Base-by-base conservation (phyloP, 495 filamentous ascomycete genomes). In the Annulohypoxylon moriforme region DNA sequence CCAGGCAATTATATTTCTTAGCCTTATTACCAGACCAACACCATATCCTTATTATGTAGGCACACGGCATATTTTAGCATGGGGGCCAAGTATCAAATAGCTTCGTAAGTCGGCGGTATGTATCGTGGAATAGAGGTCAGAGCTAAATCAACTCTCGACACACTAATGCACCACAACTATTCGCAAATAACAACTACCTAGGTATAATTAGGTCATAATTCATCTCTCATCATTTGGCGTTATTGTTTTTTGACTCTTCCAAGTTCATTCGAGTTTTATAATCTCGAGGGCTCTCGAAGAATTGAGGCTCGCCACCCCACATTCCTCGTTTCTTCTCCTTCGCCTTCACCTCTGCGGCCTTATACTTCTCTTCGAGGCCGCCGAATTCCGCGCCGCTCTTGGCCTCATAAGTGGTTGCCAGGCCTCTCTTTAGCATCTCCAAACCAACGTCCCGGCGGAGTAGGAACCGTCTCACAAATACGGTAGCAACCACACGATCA, bases 341-440 rank as follows among this genome's bases (percentile, higher is more conserved):
- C 2, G 96, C 94, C 81, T 81, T 80, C 76, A 76, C 85, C 81
- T 98, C 94, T 1, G 90, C 90, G 18, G 80, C 81, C 67, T 89
- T 83, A 78, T 97, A 98, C 61, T 84, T 83, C 60, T 82, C 81
- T 67, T 89, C 86, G 60, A 85, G 77, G 3, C 88, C 87, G 3
- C 96, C 96, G 82, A 96, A 99, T 78, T 98, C 96, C 1, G 89
- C 89, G 7, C 94, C 94, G 9, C 81, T 85, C 81, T 94, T 97
- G 20, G 92, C 94, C 79, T 98, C 96, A 76, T 97, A 99, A 4
- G 96, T 90, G 0, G 92, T 94, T 16, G 95, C 96, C 69, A 96
- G 78, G 2, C 96, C 96, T 25, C 79, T 84, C 79, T 86, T 90
- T 69, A 99, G 77, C 94, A 99, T 95, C 78, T 96, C 92, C 67